These are phyloP conservation scores for Penicillium sp. DNA, from an alignment of 2,329 filamentous ascomycete genomes.

Conservation along the genomic window DNA sequence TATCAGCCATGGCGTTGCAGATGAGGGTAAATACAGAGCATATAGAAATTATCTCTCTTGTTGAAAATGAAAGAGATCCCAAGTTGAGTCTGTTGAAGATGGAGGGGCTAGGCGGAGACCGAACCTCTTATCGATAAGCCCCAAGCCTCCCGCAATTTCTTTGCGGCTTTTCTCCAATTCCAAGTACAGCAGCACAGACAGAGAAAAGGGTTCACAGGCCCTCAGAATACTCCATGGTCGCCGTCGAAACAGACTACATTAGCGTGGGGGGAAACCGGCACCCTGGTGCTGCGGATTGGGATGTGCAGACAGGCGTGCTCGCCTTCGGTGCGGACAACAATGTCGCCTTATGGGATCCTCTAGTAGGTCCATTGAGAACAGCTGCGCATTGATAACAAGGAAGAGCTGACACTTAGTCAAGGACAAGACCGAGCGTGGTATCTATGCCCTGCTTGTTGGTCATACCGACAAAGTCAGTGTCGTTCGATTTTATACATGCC, in stretches of 20 bases:
- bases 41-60: not conserved
- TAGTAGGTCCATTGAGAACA: slow-evolving; percentile 52
- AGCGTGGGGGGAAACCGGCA: slow-evolving; percentile 87
- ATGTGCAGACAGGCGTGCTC: slow-evolving; percentile 63
- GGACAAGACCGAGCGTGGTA: slow-evolving; percentile 53
- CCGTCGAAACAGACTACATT: slow-evolving; percentile 52
- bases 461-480: slow-evolving; percentile 80
- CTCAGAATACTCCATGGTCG: slow-evolving; percentile 35
- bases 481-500: slow-evolving; percentile 69
- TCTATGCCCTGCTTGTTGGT: slow-evolving; percentile 66
- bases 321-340: slow-evolving; percentile 89
- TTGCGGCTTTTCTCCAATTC: slow-evolving; percentile 22
- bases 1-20: slow-evolving; percentile 4
- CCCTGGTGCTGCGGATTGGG: slow-evolving; percentile 88
- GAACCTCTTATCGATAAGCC: slow-evolving; percentile 42
- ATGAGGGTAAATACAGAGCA: not conserved
- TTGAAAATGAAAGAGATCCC: not conserved
- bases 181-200: not conserved
- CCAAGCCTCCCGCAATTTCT: slow-evolving; percentile 21
- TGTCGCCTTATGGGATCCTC: slow-evolving; percentile 81
- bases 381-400: slow-evolving; percentile 5
- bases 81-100: slow-evolving; percentile 2
- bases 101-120: slow-evolving; percentile 18
- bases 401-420: slow-evolving; percentile 26
- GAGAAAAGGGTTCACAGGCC: not conserved